These are phyloP conservation scores for Articulospora tetracladia DNA, from an alignment of 495 filamentous ascomycete species.

Conservation along the genomic window DNA sequence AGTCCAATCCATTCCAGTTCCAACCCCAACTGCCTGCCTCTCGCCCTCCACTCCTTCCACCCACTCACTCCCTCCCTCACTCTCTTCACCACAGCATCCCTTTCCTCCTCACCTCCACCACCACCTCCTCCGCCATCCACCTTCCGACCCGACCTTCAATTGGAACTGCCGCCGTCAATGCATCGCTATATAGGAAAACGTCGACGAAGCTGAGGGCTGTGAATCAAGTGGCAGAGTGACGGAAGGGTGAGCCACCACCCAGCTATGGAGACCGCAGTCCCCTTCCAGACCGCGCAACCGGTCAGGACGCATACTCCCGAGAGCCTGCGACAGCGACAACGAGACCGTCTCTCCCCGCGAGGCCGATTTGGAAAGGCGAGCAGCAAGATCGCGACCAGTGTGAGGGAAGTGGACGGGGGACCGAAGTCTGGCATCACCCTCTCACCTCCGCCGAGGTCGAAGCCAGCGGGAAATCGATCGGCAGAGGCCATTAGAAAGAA, in stretches of 20 bases:
- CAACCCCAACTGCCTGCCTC: background rate
- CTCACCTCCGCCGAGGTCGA: constrained; percentile 17
- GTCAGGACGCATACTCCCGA: constrained; percentile 15
- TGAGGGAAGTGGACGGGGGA: constrained; percentile 7
- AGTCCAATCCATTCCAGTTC: background rate
- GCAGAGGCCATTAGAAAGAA: constrained; percentile 16
- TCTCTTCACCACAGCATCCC: background rate
- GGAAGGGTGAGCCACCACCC: background rate
- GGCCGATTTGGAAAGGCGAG: constrained; percentile 16
- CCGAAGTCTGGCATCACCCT: constrained; percentile 13
- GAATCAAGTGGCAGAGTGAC: background rate
- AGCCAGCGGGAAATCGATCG: constrained; percentile 9
- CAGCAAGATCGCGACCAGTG: constrained; percentile 13
- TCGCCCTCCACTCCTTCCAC: background rate
- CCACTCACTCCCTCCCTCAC: no score
- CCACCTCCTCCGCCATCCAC: background rate
- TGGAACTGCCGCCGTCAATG: constrained; percentile 3
- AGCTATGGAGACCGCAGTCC: constrained; percentile 16
- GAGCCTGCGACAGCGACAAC: constrained; percentile 27
- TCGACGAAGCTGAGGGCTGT: constrained; percentile 13
- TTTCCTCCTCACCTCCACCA: background rate
- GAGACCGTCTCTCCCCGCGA: constrained; percentile 24
- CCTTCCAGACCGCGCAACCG: constrained; percentile 9
- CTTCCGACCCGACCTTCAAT: background rate
- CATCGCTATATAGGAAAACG: constrained; percentile 4